These are phyloP conservation scores for Fusarium solani-melongenae DNA, from an alignment of 2,329 filamentous ascomycete species.

Conservation along the genomic window DNA sequence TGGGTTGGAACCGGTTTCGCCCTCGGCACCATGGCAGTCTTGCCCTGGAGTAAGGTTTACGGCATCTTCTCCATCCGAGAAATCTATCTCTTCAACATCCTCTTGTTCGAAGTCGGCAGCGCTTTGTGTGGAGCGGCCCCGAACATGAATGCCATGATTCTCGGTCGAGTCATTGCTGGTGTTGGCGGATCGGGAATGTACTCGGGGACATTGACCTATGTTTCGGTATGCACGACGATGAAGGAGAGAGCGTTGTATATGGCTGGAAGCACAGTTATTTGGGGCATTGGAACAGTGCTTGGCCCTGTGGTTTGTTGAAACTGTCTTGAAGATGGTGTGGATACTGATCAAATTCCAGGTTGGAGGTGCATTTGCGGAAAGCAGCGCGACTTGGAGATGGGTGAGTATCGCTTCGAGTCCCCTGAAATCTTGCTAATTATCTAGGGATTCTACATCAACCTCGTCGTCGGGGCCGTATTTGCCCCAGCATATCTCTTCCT, in stretches of 20 bases:
- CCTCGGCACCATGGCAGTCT: constrained; percentile 8
- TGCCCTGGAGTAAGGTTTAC: constrained; percentile 4
- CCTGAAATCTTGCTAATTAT: constrained; percentile 12
- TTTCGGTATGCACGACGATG: constrained; percentile 7
- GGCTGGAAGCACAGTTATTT: constrained; percentile 39
- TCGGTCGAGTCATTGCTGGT: constrained; percentile 55
- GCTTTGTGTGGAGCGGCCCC: constrained; percentile 53
- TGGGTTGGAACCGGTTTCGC: constrained; percentile 26
- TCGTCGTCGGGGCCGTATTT: constrained; percentile 55
- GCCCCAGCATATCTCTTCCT: constrained; percentile 45
- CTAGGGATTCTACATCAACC: constrained; percentile 59
- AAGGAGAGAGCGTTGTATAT: constrained; percentile 29
- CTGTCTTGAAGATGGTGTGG: not conserved
- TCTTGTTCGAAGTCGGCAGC: constrained; percentile 44
- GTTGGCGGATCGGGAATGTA: constrained; percentile 52
- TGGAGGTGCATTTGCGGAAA: constrained; percentile 57
- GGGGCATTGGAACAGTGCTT: constrained; percentile 55
- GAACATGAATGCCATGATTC: constrained; percentile 55
- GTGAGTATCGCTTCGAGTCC: not conserved
- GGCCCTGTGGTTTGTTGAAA: constrained; percentile 47
- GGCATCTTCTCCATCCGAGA: constrained; percentile 39
- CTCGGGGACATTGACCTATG: constrained; percentile 4
- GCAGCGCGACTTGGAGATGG: constrained; percentile 54
- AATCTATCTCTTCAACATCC: constrained; percentile 30
- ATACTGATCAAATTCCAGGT: constrained; percentile 28